Percentiles rank a stretch among this genome's conserved stretches.
These are phyloP conservation scores for Gracilaria caudata DNA, from an alignment of 23 red algal genomes.

Conservation along the genomic window DNA sequence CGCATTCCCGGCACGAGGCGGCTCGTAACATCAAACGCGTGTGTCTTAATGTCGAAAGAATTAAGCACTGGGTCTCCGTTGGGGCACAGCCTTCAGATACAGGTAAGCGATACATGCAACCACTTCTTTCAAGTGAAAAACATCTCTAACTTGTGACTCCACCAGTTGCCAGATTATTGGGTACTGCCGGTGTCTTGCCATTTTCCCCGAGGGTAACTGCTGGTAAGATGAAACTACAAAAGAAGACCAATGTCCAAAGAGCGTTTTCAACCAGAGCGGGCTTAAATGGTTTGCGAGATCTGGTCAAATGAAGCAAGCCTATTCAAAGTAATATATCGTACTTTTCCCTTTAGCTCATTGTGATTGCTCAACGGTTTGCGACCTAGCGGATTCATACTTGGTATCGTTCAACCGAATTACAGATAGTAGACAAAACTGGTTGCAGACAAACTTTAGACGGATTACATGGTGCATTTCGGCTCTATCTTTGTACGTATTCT, in stretches of 20 bases:
- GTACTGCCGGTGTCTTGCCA: slow-evolving; percentile 45
- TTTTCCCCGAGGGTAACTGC: slow-evolving; percentile 22
- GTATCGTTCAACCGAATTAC: too few species aligned
- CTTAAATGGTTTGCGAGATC: background rate
- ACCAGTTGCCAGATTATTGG: slow-evolving; percentile 45
- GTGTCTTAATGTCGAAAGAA: slow-evolving; percentile 75
- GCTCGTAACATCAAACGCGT: slow-evolving; percentile 70
- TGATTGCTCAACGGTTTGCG: too few species aligned
- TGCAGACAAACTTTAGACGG: background rate
- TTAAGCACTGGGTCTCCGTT: slow-evolving; percentile 85
- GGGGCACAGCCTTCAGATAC: slow-evolving; percentile 88
- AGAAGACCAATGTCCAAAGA: background rate
- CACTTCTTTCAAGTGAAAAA: background rate
- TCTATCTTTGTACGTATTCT: background rate
- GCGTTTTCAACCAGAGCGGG: background rate
- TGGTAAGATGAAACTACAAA: background rate
- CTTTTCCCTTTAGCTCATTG: too few species aligned
- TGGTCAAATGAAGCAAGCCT: slow-evolving; percentile 4
- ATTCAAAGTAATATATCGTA: too few species aligned
- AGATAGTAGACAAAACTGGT: too few species aligned
- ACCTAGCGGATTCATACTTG: too few species aligned
- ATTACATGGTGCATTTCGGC: background rate
- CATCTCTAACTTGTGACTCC: background rate
- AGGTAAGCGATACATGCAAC: slow-evolving; percentile 30
- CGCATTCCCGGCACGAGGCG: slow-evolving; percentile 56